Base-by-base conservation (phyloP, 345 rosid genomes). In the Pistacia integerrima region DNA sequence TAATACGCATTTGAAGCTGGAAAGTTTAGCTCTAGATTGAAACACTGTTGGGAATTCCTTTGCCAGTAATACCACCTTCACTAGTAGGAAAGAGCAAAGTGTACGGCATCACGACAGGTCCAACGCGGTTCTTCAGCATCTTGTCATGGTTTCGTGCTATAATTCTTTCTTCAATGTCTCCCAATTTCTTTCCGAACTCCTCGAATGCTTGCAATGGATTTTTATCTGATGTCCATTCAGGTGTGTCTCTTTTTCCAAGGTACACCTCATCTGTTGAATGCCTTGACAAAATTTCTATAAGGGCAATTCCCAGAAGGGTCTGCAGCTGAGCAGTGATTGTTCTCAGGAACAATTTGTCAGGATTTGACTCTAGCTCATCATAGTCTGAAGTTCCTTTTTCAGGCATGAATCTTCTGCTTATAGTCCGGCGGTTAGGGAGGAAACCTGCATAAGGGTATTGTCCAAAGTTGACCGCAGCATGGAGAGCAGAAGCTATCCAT, bases 211-310 rank as follows among this genome's bases (percentile, higher is more conserved):
- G 57, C 74, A 81, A 65, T 1, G 89, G 81, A 10, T 2, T 81
- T 67, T 64, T 68, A 77, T 92, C 97, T 0, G 74, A 65, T 0
- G 91, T 89, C 94, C 94, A 92, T 44, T 89, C 86, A 0, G 25
- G 70, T 0, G 86, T 74, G 72, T 87, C 90, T 64, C 90, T 76
- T 69, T 89, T 82, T 25, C 25, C 25, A 14, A 92, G 85, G 70
- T 89, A 92, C 1, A 88, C 86, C 74, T 90, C 94, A 54, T 88
- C 91, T 0, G 89, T 59, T 0, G 93, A 78, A 54, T 92, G 97
- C 61, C 69, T 85, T 4, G 97, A 92, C 74, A 90, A 57, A 58
- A 89, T 73, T 79, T 92, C 92, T 20, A 90, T 82, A 52, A 89
- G 56, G 9, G 91, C 70, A 67, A 89, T 77, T 4, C 88, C 90